Evolutionary conservation across 1,284 basidiomycete genomes (phyloP).

Genomic region (Lentinula novae-zelandiae): DNA sequence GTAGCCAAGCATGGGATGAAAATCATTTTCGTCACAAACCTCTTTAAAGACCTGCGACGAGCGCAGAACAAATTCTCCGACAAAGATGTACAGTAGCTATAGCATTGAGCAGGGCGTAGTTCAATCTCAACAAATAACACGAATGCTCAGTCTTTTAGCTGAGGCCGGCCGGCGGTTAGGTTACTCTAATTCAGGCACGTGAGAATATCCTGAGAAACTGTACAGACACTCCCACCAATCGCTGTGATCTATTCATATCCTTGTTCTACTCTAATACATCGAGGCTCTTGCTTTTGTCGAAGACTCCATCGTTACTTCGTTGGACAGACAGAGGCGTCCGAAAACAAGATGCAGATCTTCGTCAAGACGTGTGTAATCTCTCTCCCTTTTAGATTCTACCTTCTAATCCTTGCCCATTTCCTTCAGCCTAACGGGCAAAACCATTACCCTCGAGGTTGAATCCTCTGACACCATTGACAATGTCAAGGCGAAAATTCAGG

Average conservation of each 20-base stretch:
- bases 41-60: too few relatives aligned
- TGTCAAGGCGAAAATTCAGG: conserved; percentile 95
- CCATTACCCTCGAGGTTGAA: conserved; percentile 97
- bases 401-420: conserved; percentile 15
- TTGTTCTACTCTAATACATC: neutral
- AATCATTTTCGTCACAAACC: too few relatives aligned
- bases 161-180: too few relatives aligned
- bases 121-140: too few relatives aligned
- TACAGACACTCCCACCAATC: neutral
- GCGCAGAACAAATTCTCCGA: too few relatives aligned
- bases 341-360: conserved; percentile 84
- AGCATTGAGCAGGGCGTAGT: too few relatives aligned
- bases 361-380: conserved; percentile 79
- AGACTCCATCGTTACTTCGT: conserved; percentile 84
- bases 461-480: conserved; percentile 98
- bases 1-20: too few relatives aligned
- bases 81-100: too few relatives aligned
- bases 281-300: conserved; percentile 63
- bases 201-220: neutral
- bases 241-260: neutral
- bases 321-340: conserved; percentile 80
- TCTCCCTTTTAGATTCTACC: neutral
- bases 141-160: too few relatives aligned
- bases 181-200: neutral
- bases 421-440: conserved; percentile 94